phyloP scores from a whole-genome alignment of 169 alveolate species.

The Plasmodium yoelii region DNA sequence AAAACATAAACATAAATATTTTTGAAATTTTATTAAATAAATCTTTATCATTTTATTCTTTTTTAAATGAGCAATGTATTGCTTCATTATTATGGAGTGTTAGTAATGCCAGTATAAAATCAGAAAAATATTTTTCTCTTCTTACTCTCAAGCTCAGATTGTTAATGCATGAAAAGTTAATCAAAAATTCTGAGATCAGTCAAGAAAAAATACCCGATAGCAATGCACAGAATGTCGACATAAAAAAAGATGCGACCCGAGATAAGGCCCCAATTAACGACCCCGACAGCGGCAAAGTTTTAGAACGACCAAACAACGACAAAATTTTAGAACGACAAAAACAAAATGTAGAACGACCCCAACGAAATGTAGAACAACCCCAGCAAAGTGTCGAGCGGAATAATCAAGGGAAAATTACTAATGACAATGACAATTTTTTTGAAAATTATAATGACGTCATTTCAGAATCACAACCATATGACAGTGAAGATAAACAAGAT shows the following conservation, averaged over 20 bases:
- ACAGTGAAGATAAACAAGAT: neutral
- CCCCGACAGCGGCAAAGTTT: neutral
- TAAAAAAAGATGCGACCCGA: neutral
- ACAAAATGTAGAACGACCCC: neutral
- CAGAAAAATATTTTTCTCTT: constrained; percentile 71
- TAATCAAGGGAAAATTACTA: neutral
- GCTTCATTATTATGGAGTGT: constrained; percentile 74
- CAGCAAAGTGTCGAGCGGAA: neutral
- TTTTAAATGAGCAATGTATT: constrained; percentile 66
- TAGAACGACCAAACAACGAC: constrained; percentile 7
- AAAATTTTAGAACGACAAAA: too few species aligned
- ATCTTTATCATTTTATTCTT: constrained; percentile 53
- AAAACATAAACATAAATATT: constrained; percentile 42
- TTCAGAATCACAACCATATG: constrained; percentile 1
- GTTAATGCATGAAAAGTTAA: constrained; percentile 34
- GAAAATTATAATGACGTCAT: neutral
- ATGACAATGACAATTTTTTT: neutral
- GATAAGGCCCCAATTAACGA: neutral
- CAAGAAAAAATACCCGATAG: neutral
- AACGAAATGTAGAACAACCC: neutral
- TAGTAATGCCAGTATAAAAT: constrained; percentile 64
- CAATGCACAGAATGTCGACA: neutral
- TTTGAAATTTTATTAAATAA: constrained; percentile 67
- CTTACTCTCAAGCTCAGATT: constrained; percentile 21
- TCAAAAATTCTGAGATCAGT: neutral